Evolutionary conservation across 176 grass and related monocot species (phyloP).

Genomic region (Chloris gayana): DNA sequence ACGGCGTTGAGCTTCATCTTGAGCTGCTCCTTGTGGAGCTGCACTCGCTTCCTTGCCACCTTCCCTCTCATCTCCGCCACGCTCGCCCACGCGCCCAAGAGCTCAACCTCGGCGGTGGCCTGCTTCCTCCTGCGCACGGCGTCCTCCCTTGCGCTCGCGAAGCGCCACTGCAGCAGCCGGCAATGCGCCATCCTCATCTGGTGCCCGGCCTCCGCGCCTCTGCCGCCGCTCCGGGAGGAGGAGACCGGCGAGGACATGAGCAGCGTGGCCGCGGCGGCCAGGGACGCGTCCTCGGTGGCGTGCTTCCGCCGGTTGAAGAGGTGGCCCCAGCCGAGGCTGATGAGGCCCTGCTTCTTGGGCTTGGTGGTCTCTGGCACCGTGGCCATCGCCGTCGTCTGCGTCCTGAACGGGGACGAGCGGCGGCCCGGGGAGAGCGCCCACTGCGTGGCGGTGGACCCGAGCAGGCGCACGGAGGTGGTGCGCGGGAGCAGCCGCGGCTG

Average conservation of each 20-base stretch:
- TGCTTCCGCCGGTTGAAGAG: conserved; percentile 48
- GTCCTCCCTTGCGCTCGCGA: conserved; percentile 43
- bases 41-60: conserved; percentile 43
- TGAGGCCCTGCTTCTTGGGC: conserved; percentile 43
- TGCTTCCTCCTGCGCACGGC: conserved; percentile 22
- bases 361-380: conserved; percentile 29
- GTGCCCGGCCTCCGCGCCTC: conserved; percentile 15
- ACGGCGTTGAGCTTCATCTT: conserved; percentile 40
- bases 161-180: conserved; percentile 63
- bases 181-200: conserved; percentile 44
- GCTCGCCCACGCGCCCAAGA: conserved; percentile 47
- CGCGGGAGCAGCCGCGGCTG: background rate
- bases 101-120: background rate
- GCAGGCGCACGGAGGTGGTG: conserved; percentile 36
- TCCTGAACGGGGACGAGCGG: conserved; percentile 21
- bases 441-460: conserved; percentile 49
- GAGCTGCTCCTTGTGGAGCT: conserved; percentile 53
- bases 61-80: conserved; percentile 42
- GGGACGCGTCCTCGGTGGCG: background rate
- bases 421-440: conserved; percentile 61
- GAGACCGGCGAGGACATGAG: background rate
- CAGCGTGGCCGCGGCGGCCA: background rate
- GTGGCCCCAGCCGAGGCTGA: conserved; percentile 59
- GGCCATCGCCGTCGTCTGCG: background rate
- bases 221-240: background rate